A percentile compares a stretch with the other conserved stretches of the same genome.
Evolutionary conservation across 331 rosid species (phyloP).

Genomic region (Malus hybrid): DNA sequence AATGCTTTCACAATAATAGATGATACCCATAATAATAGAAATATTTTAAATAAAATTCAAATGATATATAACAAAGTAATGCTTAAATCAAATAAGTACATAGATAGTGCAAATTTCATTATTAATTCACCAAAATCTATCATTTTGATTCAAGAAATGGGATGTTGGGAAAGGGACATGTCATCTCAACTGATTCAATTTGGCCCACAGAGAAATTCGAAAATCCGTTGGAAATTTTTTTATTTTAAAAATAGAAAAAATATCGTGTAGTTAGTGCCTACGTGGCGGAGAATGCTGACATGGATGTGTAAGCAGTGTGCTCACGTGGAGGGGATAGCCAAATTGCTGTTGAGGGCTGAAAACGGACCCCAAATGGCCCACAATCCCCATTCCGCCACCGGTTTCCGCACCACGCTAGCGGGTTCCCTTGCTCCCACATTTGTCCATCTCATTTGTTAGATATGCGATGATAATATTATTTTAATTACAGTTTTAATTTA

Average conservation of each 20-base stretch:
- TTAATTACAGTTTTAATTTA: not conserved
- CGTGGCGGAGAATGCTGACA: slow-evolving; percentile 18
- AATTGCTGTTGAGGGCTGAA: slow-evolving; percentile 5
- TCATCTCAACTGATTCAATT: slow-evolving; percentile 16
- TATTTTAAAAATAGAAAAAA: not conserved
- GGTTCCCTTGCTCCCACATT: slow-evolving; percentile 31
- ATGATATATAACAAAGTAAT: not conserved
- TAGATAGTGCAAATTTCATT: not conserved
- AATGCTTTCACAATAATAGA: not conserved
- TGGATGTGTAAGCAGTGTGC: slow-evolving; percentile 4
- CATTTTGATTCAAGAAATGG: not conserved
- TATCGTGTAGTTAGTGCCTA: not conserved
- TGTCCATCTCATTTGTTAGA: not conserved
- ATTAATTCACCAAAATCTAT: too few relatives aligned
- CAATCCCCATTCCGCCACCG: slow-evolving; percentile 44
- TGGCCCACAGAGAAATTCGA: slow-evolving; percentile 15
- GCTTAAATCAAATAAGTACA: not conserved
- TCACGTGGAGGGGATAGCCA: slow-evolving; percentile 39
- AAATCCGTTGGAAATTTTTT: not conserved
- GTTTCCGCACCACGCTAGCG: slow-evolving; percentile 12
- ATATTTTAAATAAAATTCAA: not conserved
- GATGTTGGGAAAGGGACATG: slow-evolving; percentile 19
- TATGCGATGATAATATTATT: not conserved
- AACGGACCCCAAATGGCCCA: slow-evolving; percentile 34
- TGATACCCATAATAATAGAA: not conserved